These are phyloP conservation scores for Pichia cabralensis DNA, from an alignment of 805 yeast genomes.

Conservation along the genomic window DNA sequence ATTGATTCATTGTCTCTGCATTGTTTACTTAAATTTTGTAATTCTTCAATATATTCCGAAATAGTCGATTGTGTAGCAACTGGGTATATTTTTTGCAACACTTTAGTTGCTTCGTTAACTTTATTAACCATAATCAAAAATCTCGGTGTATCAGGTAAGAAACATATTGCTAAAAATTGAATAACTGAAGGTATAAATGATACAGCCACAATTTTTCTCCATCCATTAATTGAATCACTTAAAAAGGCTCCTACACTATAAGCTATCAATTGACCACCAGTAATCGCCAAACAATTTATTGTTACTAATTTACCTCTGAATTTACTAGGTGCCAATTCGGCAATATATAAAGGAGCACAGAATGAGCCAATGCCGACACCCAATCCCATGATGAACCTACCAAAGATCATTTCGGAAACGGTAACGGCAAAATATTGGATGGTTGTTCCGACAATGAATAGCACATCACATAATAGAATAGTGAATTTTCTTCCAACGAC, in stretches of 20 bases:
- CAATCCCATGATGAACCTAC: slow-evolving; percentile 42
- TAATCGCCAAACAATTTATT: slow-evolving; percentile 42
- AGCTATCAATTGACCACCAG: slow-evolving; percentile 49
- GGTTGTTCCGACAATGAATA: slow-evolving; percentile 39
- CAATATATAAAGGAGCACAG: slow-evolving; percentile 43
- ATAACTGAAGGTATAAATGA: slow-evolving; percentile 42
- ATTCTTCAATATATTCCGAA: slow-evolving; percentile 34
- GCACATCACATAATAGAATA: slow-evolving; percentile 35
- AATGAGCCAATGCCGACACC: slow-evolving; percentile 50
- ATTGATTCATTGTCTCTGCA: slow-evolving; percentile 18
- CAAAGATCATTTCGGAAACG: slow-evolving; percentile 41
- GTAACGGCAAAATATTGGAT: slow-evolving; percentile 35
- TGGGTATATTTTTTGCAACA: slow-evolving; percentile 30
- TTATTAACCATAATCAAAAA: slow-evolving; percentile 37
- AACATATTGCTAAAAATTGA: slow-evolving; percentile 36
- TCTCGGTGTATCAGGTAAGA: slow-evolving; percentile 48
- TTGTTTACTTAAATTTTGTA: slow-evolving; percentile 25
- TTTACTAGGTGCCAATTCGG: slow-evolving; percentile 43
- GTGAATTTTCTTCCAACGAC: slow-evolving; percentile 37
- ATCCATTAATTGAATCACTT: slow-evolving; percentile 32
- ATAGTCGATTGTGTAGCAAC: slow-evolving; percentile 27
- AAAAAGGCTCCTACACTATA: slow-evolving; percentile 43
- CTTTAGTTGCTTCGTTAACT: slow-evolving; percentile 29
- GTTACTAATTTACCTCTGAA: slow-evolving; percentile 45
- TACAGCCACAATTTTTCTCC: slow-evolving; percentile 42